Evolutionary conservation across 108 stramenopile genomes (phyloP).

Genomic region (Halocafeteria seosinensis): DNA sequence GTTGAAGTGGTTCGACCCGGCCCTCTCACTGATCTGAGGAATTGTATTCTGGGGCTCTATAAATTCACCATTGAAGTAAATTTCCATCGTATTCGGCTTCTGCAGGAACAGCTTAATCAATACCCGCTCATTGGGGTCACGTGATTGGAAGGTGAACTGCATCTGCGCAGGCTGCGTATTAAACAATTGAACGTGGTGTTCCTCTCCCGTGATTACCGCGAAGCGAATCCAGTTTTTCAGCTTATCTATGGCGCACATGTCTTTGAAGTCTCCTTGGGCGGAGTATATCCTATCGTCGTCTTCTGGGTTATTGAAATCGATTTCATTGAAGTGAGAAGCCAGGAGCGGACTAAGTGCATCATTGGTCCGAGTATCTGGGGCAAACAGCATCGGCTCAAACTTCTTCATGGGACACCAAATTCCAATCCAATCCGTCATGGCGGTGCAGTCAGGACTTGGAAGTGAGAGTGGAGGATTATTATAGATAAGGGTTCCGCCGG

Average conservation of each 20-base stretch:
- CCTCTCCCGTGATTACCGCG: not conserved
- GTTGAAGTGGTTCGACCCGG: too few species aligned
- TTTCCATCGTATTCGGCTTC: not conserved
- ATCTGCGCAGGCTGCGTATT: not conserved
- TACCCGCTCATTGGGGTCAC: not conserved
- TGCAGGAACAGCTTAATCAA: not conserved
- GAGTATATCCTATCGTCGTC: too few species aligned
- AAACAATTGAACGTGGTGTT: not conserved
- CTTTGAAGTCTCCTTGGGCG: not conserved
- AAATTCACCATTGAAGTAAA: too few species aligned
- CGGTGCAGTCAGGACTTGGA: not conserved
- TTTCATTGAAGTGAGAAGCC: too few species aligned
- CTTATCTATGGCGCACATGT: conserved; percentile 10
- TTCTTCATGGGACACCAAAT: not conserved
- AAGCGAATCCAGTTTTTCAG: too few species aligned
- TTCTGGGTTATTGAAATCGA: too few species aligned
- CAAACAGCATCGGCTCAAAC: not conserved
- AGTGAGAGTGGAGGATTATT: not conserved
- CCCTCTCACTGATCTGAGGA: too few species aligned
- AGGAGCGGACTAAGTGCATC: not conserved
- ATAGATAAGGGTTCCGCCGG: too few species aligned
- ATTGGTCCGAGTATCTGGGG: not conserved
- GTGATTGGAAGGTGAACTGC: not conserved
- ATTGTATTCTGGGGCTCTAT: too few species aligned
- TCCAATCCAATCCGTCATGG: not conserved